A percentile compares a stretch with the other conserved stretches of the same genome.
These are phyloP conservation scores for Fusarium stilboides DNA, from an alignment of 2,329 filamentous ascomycete genomes.

Conservation along the genomic window DNA sequence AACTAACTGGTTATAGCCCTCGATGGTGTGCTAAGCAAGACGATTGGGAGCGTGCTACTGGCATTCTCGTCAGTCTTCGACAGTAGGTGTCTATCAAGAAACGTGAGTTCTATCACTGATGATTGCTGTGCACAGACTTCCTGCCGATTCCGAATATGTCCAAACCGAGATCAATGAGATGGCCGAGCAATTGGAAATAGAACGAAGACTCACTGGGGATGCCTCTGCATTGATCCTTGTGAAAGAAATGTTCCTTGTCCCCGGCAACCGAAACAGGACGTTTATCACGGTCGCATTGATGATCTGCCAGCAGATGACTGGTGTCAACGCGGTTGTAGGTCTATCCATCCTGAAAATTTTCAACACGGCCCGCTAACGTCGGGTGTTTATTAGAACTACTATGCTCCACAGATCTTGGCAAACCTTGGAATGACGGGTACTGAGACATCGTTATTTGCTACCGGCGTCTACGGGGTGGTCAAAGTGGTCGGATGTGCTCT, in stretches of 20 bases:
- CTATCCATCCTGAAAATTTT: too few species aligned
- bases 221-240: constrained; percentile 70
- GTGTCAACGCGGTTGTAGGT: constrained; percentile 56
- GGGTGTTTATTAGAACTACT: constrained; percentile 65
- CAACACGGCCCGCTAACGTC: too few species aligned
- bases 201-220: constrained; percentile 69
- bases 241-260: constrained; percentile 74
- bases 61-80: constrained; percentile 68
- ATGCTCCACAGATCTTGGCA: constrained; percentile 77
- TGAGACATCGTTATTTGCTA: constrained; percentile 75
- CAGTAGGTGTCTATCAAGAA: constrained; percentile 43
- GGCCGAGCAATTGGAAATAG: constrained; percentile 70
- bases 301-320: constrained; percentile 82
- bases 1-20: constrained; percentile 64
- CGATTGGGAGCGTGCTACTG: constrained; percentile 74
- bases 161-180: constrained; percentile 73
- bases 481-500: constrained; percentile 75
- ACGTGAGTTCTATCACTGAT: background rate
- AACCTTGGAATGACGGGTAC: constrained; percentile 72
- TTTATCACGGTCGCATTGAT: constrained; percentile 72
- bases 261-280: constrained; percentile 73
- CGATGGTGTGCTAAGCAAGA: constrained; percentile 77
- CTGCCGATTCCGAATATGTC: constrained; percentile 67
- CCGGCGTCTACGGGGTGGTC: constrained; percentile 79
- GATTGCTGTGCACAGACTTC: constrained; percentile 57